Evolutionary conservation across 108 stramenopile genomes (phyloP).

Genomic region (Cyclotella baltica): DNA sequence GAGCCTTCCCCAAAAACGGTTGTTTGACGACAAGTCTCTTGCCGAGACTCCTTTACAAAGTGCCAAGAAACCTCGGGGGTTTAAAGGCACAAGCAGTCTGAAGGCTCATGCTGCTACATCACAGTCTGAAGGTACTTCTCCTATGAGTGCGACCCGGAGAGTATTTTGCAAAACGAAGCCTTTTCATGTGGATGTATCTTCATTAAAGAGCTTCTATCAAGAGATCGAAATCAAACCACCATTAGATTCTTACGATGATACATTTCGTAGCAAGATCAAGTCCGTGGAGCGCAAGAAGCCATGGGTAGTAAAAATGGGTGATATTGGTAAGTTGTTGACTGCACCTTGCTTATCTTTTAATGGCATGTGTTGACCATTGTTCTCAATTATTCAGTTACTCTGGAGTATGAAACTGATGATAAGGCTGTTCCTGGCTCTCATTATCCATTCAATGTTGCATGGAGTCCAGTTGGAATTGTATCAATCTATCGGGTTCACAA

Average conservation of each 20-base stretch:
- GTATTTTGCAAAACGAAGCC: too few species aligned
- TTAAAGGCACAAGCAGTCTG: too few species aligned
- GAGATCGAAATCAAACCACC: constrained; percentile 57
- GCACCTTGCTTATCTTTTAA: not conserved
- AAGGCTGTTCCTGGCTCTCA: constrained; percentile 28
- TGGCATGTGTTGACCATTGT: not conserved
- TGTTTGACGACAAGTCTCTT: too few species aligned
- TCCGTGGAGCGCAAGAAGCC: not conserved
- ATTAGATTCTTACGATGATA: constrained; percentile 40
- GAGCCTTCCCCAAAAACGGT: too few species aligned
- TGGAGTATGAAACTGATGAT: constrained; percentile 56
- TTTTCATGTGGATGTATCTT: constrained; percentile 66
- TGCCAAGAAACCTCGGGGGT: too few species aligned
- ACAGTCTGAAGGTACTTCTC: too few species aligned
- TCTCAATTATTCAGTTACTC: constrained; percentile 27
- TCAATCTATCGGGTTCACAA: constrained; percentile 56
- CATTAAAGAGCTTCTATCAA: constrained; percentile 58
- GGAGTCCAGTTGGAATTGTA: constrained; percentile 68
- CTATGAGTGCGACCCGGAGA: too few species aligned
- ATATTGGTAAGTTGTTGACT: constrained; percentile 35
- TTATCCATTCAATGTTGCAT: constrained; percentile 61
- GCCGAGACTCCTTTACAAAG: too few species aligned
- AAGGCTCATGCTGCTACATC: too few species aligned
- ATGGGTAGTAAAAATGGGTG: constrained; percentile 68
- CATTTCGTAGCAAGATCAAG: constrained; percentile 9